A percentile compares a stretch with the other conserved stretches of the same genome.
Conservation (phyloP, 164 flowering plant genomes). For the Dillenia suffruticosa region DNA sequence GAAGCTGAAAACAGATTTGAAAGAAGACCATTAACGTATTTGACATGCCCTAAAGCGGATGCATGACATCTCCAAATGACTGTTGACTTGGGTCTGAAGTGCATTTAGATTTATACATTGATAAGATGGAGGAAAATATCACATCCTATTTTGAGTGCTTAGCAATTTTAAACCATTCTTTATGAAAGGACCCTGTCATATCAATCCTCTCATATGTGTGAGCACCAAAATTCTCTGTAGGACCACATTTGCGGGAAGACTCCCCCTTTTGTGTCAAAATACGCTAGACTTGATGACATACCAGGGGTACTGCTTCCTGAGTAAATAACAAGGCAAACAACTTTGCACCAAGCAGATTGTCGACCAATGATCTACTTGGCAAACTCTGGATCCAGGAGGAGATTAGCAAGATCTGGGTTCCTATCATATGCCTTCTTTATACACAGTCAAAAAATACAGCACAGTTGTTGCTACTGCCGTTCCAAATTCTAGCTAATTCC, state of each 20-base stretch:
- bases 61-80: no score
- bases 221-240: conserved; percentile 75
- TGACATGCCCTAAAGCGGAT: no score
- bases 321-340: conserved; percentile 57
- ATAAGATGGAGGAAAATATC: conserved; percentile 1
- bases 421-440: conserved; percentile 71
- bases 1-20: no score
- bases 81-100: no score
- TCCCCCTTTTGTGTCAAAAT: conserved; percentile 54
- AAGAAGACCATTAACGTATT: no score
- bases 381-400: conserved; percentile 66
- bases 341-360: conserved; percentile 67
- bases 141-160: conserved; percentile 28
- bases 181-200: conserved; percentile 60
- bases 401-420: conserved; percentile 55
- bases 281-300: conserved; percentile 67
- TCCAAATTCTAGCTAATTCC: conserved; percentile 79
- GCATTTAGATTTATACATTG: background rate
- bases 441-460: conserved; percentile 65
- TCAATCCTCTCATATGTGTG: conserved; percentile 73
- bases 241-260: conserved; percentile 70
- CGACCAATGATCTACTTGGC: conserved; percentile 62
- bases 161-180: conserved; percentile 75
- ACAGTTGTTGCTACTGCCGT: conserved; percentile 69
- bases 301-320: conserved; percentile 69